phyloP scores from a whole-genome alignment of 1,284 basidiomycete species.

The Gymnopus androsaceus region DNA sequence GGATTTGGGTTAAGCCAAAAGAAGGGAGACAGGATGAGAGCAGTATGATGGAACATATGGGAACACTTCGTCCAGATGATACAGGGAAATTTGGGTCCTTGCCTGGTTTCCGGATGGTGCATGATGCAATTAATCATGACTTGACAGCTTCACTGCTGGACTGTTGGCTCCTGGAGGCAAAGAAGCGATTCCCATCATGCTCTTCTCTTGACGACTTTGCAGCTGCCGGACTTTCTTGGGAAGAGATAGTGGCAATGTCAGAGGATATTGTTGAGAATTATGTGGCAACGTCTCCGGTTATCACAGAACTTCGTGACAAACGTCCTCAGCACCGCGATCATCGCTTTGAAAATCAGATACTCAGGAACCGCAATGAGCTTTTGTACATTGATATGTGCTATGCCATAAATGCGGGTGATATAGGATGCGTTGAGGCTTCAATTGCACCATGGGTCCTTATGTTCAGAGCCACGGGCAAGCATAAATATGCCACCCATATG shows the following conservation, averaged over 20 bases:
- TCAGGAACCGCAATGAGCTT: constrained; percentile 23
- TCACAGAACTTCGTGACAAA: background rate
- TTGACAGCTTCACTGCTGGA: too few relatives aligned
- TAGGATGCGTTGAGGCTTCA: constrained; percentile 29
- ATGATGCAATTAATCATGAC: too few relatives aligned
- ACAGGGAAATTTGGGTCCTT: constrained; percentile 25
- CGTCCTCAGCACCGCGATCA: constrained; percentile 17
- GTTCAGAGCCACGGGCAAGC: constrained; percentile 32
- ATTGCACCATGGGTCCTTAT: constrained; percentile 30
- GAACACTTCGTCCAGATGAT: constrained; percentile 25
- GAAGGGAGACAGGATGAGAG: background rate
- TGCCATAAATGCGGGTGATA: constrained; percentile 33
- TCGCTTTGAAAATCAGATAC: constrained; percentile 22
- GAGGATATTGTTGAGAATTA: constrained; percentile 12
- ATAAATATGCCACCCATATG: constrained; percentile 34
- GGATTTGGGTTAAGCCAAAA: constrained; percentile 21
- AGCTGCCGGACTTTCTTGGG: too few relatives aligned
- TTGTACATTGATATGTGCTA: constrained; percentile 27
- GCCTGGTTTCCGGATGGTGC: too few relatives aligned
- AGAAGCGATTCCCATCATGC: too few relatives aligned
- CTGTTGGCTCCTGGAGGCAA: too few relatives aligned
- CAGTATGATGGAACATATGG: constrained; percentile 12
- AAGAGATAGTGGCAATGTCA: constrained; percentile 9
- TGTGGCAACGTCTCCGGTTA: constrained; percentile 5
- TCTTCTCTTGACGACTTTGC: too few relatives aligned